These are phyloP conservation scores for Dactylonectria macrodidyma DNA, from an alignment of 2,329 filamentous ascomycete species.

Conservation along the genomic window DNA sequence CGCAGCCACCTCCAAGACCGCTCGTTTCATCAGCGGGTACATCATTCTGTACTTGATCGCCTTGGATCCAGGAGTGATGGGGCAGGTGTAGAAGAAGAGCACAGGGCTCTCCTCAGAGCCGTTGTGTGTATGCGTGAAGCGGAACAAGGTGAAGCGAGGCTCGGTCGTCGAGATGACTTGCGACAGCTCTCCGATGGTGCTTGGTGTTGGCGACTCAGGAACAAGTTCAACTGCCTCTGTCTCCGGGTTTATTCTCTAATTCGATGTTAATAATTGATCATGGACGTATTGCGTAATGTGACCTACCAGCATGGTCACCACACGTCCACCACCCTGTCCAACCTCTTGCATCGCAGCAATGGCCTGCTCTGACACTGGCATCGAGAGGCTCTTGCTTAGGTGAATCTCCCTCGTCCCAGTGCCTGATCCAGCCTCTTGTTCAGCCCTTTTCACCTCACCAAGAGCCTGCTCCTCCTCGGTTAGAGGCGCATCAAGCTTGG, in stretches of 20 bases:
- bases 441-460: conserved; percentile 80
- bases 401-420: conserved; percentile 74
- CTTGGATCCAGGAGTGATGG: conserved; percentile 74
- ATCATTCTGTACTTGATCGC: conserved; percentile 88
- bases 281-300: neutral
- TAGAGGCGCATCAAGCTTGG: conserved; percentile 75
- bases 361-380: conserved; percentile 75
- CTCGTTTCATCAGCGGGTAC: conserved; percentile 80
- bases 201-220: conserved; percentile 63
- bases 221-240: conserved; percentile 80
- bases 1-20: conserved; percentile 77
- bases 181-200: conserved; percentile 71
- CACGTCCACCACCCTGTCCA: conserved; percentile 63
- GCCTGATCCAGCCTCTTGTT: conserved; percentile 80
- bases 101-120: conserved; percentile 71
- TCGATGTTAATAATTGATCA: conserved; percentile 22
- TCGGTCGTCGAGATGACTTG: conserved; percentile 75
- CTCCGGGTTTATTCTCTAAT: conserved; percentile 79
- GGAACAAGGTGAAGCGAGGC: conserved; percentile 85
- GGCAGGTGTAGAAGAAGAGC: conserved; percentile 88
- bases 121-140: conserved; percentile 71
- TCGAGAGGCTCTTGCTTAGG: conserved; percentile 69
- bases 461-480: conserved; percentile 84
- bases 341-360: conserved; percentile 74
- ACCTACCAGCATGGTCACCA: conserved; percentile 77